Evolutionary conservation across 2,329 filamentous ascomycete genomes (phyloP).

Genomic region (Raffaelea deltoideospora): DNA sequence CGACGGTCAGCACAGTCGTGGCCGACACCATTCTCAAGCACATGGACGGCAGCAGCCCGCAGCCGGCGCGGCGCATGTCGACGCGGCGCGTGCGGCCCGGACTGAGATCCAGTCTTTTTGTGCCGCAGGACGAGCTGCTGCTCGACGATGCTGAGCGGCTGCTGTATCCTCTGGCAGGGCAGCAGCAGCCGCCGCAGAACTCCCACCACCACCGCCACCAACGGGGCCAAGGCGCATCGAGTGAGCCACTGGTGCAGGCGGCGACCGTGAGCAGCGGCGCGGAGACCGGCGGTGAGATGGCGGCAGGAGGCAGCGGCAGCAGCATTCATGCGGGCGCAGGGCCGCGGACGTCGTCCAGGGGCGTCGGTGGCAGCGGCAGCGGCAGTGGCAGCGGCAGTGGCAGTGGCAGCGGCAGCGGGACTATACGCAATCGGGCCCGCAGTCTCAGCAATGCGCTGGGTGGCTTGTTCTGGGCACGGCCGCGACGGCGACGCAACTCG

Average conservation of each 20-base stretch:
- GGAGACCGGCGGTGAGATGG: too few relatives aligned
- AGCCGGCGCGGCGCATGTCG: constrained; percentile 25
- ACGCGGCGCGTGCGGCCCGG: constrained; percentile 31
- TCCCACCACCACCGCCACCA: too few relatives aligned
- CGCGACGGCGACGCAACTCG: constrained; percentile 9
- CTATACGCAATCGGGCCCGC: constrained; percentile 18
- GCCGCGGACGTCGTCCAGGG: not conserved
- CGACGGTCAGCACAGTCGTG: constrained; percentile 41
- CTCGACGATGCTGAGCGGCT: constrained; percentile 8
- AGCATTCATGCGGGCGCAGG: not conserved
- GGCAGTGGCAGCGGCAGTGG: not conserved
- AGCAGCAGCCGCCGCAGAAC: too few relatives aligned
- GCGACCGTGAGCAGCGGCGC: too few relatives aligned
- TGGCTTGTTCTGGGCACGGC: constrained; percentile 18
- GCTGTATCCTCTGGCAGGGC: not conserved
- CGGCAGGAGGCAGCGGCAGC: too few relatives aligned
- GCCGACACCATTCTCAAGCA: constrained; percentile 35
- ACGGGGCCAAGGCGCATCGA: too few relatives aligned
- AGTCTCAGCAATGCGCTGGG: constrained; percentile 25
- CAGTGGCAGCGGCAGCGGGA: not conserved
- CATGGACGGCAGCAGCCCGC: constrained; percentile 19
- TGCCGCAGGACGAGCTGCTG: constrained; percentile 27
- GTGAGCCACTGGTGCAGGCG: too few relatives aligned
- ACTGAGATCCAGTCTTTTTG: constrained; percentile 39
- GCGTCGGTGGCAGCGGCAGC: not conserved